Evolutionary conservation across 371 early-diverging fungal genomes (phyloP).

Genomic region (Mucor velutinosus): DNA sequence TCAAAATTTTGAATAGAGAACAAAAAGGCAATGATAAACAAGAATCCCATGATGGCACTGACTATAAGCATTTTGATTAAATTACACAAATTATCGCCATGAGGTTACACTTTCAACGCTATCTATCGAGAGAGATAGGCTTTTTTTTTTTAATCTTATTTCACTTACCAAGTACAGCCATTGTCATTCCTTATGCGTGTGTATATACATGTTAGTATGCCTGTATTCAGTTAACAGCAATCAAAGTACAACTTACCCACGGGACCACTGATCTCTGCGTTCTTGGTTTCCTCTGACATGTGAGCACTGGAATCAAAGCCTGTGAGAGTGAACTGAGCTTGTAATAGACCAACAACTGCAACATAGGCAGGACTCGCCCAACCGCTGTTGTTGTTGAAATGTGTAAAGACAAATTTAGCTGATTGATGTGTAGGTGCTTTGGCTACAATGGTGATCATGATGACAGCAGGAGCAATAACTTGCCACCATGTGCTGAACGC

Average conservation of each 20-base stretch:
- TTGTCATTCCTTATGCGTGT: constrained; percentile 12
- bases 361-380: constrained; percentile 33
- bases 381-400: constrained; percentile 40
- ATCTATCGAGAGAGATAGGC: not conserved
- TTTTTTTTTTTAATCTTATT: not conserved
- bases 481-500: constrained; percentile 46
- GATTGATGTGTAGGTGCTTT: constrained; percentile 49
- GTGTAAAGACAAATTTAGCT: constrained; percentile 47
- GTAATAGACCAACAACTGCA: constrained; percentile 34
- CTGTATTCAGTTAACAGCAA: too few species aligned
- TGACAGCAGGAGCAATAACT: constrained; percentile 37
- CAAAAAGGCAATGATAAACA: constrained; percentile 42
- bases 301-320: constrained; percentile 73
- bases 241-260: constrained; percentile 6
- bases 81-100: not conserved
- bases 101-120: not conserved
- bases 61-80: constrained; percentile 10
- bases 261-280: constrained; percentile 61
- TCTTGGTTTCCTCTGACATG: constrained; percentile 72
- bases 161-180: constrained; percentile 25
- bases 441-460: constrained; percentile 33
- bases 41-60: constrained; percentile 41
- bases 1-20: constrained; percentile 51
- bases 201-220: too few species aligned
- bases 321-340: constrained; percentile 46